phyloP scores from a whole-genome alignment of 2,329 filamentous ascomycete genomes.

The Claviceps purpurea region DNA sequence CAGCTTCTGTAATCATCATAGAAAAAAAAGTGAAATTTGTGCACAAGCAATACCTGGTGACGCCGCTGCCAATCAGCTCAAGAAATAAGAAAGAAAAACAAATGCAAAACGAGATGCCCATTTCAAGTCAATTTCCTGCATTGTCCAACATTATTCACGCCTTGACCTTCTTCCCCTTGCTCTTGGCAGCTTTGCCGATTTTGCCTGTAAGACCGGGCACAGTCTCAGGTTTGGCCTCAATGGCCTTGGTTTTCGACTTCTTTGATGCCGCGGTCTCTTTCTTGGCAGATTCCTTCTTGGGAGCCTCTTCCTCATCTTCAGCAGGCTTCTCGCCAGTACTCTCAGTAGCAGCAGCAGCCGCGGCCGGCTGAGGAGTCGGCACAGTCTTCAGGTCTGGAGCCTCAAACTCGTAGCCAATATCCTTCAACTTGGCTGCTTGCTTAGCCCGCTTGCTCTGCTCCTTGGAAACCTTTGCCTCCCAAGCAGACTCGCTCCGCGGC shows the following conservation, averaged over 20 bases:
- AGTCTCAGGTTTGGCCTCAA: slow-evolving; percentile 7
- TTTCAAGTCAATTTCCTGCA: background rate
- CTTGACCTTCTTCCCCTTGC: slow-evolving; percentile 18
- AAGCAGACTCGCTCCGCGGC: slow-evolving; percentile 60
- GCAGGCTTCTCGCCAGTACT: slow-evolving; percentile 17
- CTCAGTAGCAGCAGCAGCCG: slow-evolving; percentile 10
- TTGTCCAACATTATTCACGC: slow-evolving; percentile 2
- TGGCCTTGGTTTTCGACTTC: slow-evolving; percentile 11
- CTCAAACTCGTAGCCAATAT: slow-evolving; percentile 72
- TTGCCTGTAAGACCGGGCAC: slow-evolving; percentile 11
- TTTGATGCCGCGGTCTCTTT: slow-evolving; percentile 10
- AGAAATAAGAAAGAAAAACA: background rate
- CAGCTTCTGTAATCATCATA: background rate
- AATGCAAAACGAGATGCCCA: background rate
- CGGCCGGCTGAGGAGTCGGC: slow-evolving; percentile 25
- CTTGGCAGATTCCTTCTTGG: slow-evolving; percentile 13
- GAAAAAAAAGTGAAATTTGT: background rate
- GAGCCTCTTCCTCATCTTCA: slow-evolving; percentile 23
- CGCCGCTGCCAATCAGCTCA: background rate
- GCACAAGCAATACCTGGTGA: slow-evolving; percentile 3
- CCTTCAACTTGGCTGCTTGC: slow-evolving; percentile 64
- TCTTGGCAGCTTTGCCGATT: slow-evolving; percentile 14
- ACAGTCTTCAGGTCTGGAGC: slow-evolving; percentile 54
- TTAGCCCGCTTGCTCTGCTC: slow-evolving; percentile 58
- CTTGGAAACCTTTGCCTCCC: slow-evolving; percentile 60